phyloP scores from a whole-genome alignment of 1,284 basidiomycete species.

The Xerocomus amazonicus region DNA sequence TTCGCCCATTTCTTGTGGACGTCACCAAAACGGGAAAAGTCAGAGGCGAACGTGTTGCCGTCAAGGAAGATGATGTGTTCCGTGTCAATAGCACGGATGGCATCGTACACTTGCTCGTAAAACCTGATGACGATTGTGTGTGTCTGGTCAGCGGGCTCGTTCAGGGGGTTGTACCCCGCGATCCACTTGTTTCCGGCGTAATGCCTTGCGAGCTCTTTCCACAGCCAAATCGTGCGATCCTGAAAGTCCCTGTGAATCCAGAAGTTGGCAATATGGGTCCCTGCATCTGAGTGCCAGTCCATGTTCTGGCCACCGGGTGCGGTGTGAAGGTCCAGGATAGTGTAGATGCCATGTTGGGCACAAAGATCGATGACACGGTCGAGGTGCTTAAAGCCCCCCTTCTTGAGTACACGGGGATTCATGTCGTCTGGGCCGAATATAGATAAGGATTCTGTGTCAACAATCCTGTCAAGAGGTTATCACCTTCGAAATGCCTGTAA shows the following conservation, averaged over 20 bases:
- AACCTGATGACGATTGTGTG: conserved; percentile 51
- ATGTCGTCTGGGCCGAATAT: conserved; percentile 46
- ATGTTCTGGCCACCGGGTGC: conserved; percentile 59
- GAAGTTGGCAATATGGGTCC: conserved; percentile 56
- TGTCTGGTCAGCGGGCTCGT: conserved; percentile 68
- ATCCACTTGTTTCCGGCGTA: conserved; percentile 70
- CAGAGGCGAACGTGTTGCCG: conserved; percentile 73
- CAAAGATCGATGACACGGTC: conserved; percentile 60
- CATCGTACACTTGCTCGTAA: conserved; percentile 62
- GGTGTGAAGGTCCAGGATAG: conserved; percentile 60
- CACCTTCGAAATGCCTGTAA: conserved; percentile 66
- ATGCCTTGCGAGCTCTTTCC: conserved; percentile 62
- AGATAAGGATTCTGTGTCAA: neutral
- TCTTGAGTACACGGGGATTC: conserved; percentile 60
- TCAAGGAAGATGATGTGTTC: conserved; percentile 66
- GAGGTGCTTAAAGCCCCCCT: conserved; percentile 60
- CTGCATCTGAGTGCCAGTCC: conserved; percentile 53
- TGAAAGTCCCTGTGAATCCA: conserved; percentile 79
- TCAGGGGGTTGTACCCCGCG: conserved; percentile 70
- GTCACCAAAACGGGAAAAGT: conserved; percentile 70
- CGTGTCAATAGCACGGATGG: conserved; percentile 62
- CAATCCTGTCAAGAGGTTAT: neutral
- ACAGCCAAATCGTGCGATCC: conserved; percentile 66
- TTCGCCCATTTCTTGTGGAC: conserved; percentile 55
- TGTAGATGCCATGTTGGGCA: conserved; percentile 54